Base-by-base conservation (phyloP, 2,329 filamentous ascomycete species). In the Alternaria novae-zelandiae region DNA sequence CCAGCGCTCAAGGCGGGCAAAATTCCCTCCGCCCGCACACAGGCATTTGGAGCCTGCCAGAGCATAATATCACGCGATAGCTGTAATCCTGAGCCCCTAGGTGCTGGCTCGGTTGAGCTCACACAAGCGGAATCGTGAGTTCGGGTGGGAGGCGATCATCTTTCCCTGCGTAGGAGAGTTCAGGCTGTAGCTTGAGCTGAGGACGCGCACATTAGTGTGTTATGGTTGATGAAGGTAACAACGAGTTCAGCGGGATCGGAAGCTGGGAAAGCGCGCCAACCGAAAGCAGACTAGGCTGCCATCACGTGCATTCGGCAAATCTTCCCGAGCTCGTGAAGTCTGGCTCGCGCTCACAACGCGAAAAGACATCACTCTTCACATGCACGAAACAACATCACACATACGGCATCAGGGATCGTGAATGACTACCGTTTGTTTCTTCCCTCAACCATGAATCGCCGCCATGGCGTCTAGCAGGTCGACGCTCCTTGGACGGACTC, bases 381-480 rank as follows among this genome's bases (percentile, higher is more conserved):
- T n/a, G 32, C 32, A n/a, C 15, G 7, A n/a, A n/a, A 15, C 1
- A 0, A n/a, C 32, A 36, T 36, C 32, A 36, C 32, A 36, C 32
- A 36, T n/a, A n/a, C 1, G 32, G 1, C 32, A 36, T 15, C 30
- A 3, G 30, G 13, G 2, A 15, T 5, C 4, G 32, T n/a, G 4
- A 41, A 41, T n/a, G 32, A 5, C 32, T 41, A 1, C 8, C 15
- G 1, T 41, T 41, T 1, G 15, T 9, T n/a, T 5, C 6, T 1
- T 41, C 1, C 32, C 0, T 41, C 15, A 41, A 10, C 0, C 32
- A 41, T 41, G 8, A n/a, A 0, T 1, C 15, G 0, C 4, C 32
- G 15, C 15, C 2, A 5, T n/a, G 7, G 1, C 15, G 8, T 5
- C 8, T 10, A 41, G 32, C 8, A 41, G 32, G 32, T 7, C 13